Conservation (phyloP, 176 grass and related monocot species). For the Rhynchospora breviuscula region DNA sequence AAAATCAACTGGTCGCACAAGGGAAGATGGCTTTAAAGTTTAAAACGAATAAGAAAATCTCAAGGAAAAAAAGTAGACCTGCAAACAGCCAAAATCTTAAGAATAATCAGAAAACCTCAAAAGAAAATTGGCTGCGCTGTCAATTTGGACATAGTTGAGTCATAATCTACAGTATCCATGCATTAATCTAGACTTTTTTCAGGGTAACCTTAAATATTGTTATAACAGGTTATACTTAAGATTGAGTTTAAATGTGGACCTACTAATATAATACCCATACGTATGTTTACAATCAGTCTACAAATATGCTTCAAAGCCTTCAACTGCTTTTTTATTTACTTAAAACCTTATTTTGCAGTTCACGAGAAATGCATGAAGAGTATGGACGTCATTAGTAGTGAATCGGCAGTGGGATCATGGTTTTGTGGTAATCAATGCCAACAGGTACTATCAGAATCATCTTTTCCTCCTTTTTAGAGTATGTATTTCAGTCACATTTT, state of each 20-base stretch:
- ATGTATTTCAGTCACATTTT: not conserved
- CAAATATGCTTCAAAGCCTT: not conserved
- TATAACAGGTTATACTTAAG: not conserved
- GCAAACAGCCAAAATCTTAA: not conserved
- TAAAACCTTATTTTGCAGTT: not conserved
- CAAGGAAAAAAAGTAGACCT: not conserved
- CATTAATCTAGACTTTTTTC: not conserved
- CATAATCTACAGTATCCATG: not conserved
- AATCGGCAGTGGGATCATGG: not conserved
- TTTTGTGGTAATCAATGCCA: slow-evolving; percentile 23
- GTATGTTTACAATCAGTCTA: not conserved
- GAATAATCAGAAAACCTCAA: not conserved
- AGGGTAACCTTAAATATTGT: not conserved
- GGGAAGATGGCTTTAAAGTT: not conserved
- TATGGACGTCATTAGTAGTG: not conserved
- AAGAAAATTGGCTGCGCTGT: not conserved
- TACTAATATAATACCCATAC: not conserved
- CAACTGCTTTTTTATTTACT: not conserved
- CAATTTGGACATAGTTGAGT: not conserved
- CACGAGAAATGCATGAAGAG: slow-evolving; percentile 20
- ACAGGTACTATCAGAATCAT: slow-evolving; percentile 10
- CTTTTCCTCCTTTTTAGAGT: not conserved
- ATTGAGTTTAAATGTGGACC: not conserved
- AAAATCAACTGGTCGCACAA: not conserved
- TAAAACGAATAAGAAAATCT: not conserved